phyloP scores from a whole-genome alignment of 768 basidiomycete species.

The Rhodotorula taiwanensis region DNA sequence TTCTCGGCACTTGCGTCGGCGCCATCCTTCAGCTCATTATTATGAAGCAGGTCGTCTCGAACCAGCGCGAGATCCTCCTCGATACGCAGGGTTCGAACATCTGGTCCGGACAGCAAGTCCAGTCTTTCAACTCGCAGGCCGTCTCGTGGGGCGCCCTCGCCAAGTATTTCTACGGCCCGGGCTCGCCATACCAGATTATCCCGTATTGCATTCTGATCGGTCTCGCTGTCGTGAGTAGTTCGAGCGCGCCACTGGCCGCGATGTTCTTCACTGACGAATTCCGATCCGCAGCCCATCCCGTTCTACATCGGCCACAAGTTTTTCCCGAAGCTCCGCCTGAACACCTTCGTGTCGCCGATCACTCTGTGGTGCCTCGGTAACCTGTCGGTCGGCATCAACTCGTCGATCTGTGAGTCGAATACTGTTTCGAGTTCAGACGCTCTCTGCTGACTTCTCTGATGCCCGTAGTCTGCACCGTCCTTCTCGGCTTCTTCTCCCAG shows the following conservation, averaged over 20 bases:
- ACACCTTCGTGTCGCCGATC: conserved; percentile 45
- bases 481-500: conserved; percentile 57
- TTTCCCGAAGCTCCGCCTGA: conserved; percentile 50
- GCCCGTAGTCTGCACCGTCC: conserved; percentile 42
- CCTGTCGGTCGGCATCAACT: conserved; percentile 57
- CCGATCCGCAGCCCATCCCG: conserved; percentile 47
- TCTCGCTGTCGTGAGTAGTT: conserved; percentile 45
- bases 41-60: conserved; percentile 57
- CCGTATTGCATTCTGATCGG: conserved; percentile 52
- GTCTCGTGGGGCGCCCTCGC: conserved; percentile 56
- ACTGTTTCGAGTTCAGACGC: conserved; percentile 29
- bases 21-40: conserved; percentile 49
- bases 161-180: conserved; percentile 42
- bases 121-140: conserved; percentile 53
- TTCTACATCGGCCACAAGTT: conserved; percentile 52
- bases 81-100: conserved; percentile 59
- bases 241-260: too few species aligned
- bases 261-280: too few species aligned
- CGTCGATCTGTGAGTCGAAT: conserved; percentile 51
- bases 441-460: too few species aligned
- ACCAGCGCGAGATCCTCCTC: conserved; percentile 52
- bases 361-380: conserved; percentile 48
- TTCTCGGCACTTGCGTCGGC: conserved; percentile 55
- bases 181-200: conserved; percentile 52
- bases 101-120: conserved; percentile 54